Evolutionary conservation across 495 filamentous ascomycete species (phyloP).

Genomic region (Amorphotheca resinae): DNA sequence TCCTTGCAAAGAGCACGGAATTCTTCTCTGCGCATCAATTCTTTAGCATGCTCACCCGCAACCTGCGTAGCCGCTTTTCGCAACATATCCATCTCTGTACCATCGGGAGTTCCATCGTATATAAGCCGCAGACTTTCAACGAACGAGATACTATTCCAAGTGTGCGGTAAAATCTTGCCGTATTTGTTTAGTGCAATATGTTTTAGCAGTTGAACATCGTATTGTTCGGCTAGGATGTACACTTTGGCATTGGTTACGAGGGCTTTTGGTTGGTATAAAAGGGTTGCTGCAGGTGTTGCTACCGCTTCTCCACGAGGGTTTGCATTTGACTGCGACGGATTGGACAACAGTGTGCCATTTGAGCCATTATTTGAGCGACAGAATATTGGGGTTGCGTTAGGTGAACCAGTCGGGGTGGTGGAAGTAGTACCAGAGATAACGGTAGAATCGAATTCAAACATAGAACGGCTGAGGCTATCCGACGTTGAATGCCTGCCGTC

Average conservation of each 20-base stretch:
- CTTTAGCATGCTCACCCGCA: slow-evolving; percentile 1
- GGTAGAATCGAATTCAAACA: neutral
- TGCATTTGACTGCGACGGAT: neutral
- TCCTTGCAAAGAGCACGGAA: slow-evolving; percentile 2
- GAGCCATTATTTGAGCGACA: neutral
- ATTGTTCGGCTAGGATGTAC: slow-evolving; percentile 11
- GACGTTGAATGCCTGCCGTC: too few species aligned
- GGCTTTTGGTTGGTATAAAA: neutral
- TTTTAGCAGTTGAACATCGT: slow-evolving; percentile 8
- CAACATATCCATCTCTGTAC: neutral
- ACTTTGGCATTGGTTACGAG: slow-evolving; percentile 7
- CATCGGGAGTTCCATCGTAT: slow-evolving; percentile 2
- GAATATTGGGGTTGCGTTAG: too few species aligned
- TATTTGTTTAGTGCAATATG: slow-evolving; percentile 3
- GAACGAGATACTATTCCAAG: neutral
- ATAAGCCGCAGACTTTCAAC: neutral
- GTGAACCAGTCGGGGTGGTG: too few species aligned
- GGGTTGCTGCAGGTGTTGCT: neutral
- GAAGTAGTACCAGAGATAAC: neutral
- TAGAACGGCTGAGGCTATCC: neutral
- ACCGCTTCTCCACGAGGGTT: neutral
- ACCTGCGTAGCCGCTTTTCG: neutral
- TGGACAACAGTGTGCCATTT: neutral
- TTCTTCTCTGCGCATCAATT: neutral
- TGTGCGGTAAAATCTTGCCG: neutral